These are phyloP conservation scores for Samsoniella hepiali DNA, from an alignment of 2,329 filamentous ascomycete genomes.

Conservation along the genomic window DNA sequence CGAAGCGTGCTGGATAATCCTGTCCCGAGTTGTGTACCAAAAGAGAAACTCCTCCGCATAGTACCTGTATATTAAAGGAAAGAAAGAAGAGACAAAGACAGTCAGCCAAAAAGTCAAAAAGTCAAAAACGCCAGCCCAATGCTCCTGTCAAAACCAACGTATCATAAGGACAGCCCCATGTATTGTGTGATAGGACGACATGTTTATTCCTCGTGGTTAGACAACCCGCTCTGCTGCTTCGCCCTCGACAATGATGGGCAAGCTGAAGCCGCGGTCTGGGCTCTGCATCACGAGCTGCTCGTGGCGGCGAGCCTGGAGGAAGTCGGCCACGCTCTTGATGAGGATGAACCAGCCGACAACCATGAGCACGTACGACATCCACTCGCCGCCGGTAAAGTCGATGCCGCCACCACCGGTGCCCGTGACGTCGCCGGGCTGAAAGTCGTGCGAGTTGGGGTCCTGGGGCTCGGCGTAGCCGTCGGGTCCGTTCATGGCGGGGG, in stretches of 20 bases:
- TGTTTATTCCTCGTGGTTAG: slow-evolving; percentile 35
- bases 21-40: neutral
- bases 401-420: slow-evolving; percentile 45
- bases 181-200: neutral
- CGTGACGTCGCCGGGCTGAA: slow-evolving; percentile 69
- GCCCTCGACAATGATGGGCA: slow-evolving; percentile 82
- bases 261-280: slow-evolving; percentile 79
- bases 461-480: slow-evolving; percentile 67
- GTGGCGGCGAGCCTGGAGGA: slow-evolving; percentile 79
- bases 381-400: slow-evolving; percentile 72
- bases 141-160: slow-evolving; percentile 3
- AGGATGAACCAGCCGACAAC: slow-evolving; percentile 97
- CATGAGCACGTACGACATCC: slow-evolving; percentile 91
- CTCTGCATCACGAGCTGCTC: slow-evolving; percentile 92
- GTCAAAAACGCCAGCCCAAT: slow-evolving; percentile 14
- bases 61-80: slow-evolving; percentile 10
- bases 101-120: neutral
- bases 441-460: slow-evolving; percentile 87
- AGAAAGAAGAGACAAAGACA: neutral
- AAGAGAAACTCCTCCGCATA: slow-evolving; percentile 3
- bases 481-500: slow-evolving; percentile 45
- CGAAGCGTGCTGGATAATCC: neutral
- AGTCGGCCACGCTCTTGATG: slow-evolving; percentile 90
- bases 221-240: slow-evolving; percentile 77
- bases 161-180: neutral